These are phyloP conservation scores for Solanum habrochaites DNA, from an alignment of 257 asterid genomes.

Conservation along the genomic window DNA sequence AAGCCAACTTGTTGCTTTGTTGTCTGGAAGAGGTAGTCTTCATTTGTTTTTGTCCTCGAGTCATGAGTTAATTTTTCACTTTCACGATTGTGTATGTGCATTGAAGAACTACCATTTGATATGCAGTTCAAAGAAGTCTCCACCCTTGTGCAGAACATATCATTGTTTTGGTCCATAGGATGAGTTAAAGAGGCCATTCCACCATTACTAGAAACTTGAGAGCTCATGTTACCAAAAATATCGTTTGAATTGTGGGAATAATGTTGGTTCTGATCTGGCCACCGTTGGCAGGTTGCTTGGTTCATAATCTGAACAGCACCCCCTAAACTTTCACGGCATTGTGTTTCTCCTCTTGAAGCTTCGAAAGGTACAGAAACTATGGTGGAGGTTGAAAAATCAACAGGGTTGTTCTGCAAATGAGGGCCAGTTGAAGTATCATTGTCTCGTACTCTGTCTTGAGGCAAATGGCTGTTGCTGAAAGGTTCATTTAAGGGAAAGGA, in stretches of 20 bases:
- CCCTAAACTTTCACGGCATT: slow-evolving; percentile 30
- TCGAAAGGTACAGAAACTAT: slow-evolving; percentile 28
- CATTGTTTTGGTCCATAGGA: slow-evolving; percentile 26
- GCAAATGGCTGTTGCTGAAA: slow-evolving; percentile 30
- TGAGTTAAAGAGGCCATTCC: slow-evolving; percentile 19
- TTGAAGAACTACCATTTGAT: slow-evolving; percentile 28
- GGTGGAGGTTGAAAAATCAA: slow-evolving; percentile 25
- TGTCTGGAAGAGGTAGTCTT: slow-evolving; percentile 36
- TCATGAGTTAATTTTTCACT: slow-evolving; percentile 13
- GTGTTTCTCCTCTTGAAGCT: slow-evolving; percentile 34
- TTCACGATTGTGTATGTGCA: slow-evolving; percentile 30
- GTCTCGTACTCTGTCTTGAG: slow-evolving; percentile 26
- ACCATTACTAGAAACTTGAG: slow-evolving; percentile 30
- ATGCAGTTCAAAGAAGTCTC: slow-evolving; percentile 29
- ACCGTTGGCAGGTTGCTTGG: slow-evolving; percentile 24
- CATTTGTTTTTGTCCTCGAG: slow-evolving; percentile 29
- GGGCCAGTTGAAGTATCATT: slow-evolving; percentile 22
- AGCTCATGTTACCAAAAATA: slow-evolving; percentile 20
- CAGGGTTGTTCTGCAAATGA: slow-evolving; percentile 25
- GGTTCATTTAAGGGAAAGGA: slow-evolving; percentile 30
- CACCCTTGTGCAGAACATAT: slow-evolving; percentile 25
- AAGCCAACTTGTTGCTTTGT: slow-evolving; percentile 41
- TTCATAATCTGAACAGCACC: slow-evolving; percentile 18
- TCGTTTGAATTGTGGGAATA: slow-evolving; percentile 19
- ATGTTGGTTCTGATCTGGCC: slow-evolving; percentile 32